Evolutionary conservation across 805 yeast species (phyloP).

Genomic region (Ogataea trehaloabstinens): DNA sequence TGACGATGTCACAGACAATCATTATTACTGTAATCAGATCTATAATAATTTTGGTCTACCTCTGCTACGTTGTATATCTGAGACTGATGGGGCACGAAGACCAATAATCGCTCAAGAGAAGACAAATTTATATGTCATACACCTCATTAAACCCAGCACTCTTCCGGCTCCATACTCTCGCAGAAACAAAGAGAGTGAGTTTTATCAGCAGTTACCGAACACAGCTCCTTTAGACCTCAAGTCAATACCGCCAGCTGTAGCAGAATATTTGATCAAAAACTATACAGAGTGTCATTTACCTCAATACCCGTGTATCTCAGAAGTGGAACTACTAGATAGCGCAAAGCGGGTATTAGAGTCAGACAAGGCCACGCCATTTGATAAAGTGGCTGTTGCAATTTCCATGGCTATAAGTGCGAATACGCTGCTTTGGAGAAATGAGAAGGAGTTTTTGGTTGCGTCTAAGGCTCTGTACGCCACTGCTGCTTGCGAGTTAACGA

Average conservation of each 20-base stretch:
- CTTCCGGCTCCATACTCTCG: too few species aligned
- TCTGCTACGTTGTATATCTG: too few species aligned
- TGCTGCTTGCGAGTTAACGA: constrained; percentile 2
- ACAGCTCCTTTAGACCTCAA: too few species aligned
- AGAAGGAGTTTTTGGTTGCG: constrained; percentile 1
- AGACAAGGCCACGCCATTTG: not conserved
- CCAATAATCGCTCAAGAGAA: too few species aligned
- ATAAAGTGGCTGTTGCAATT: constrained; percentile 2
- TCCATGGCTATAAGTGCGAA: constrained; percentile 7
- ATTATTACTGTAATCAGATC: too few species aligned
- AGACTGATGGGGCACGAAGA: too few species aligned
- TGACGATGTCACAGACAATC: too few species aligned
- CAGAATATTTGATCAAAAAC: constrained; percentile 2
- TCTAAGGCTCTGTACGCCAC: constrained; percentile 5
- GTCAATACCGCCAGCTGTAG: constrained; percentile 1
- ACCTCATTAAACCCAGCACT: too few species aligned
- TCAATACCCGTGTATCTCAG: constrained; percentile 6
- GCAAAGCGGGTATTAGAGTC: not conserved
- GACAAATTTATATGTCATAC: too few species aligned
- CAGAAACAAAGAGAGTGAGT: too few species aligned
- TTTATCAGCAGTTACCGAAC: too few species aligned
- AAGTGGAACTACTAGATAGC: not conserved
- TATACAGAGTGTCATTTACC: constrained; percentile 3
- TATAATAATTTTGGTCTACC: too few species aligned
- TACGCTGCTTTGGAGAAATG: constrained; percentile 3